Base-by-base conservation (phyloP, 169 alveolate genomes). In the Eimeria falciformis region DNA sequence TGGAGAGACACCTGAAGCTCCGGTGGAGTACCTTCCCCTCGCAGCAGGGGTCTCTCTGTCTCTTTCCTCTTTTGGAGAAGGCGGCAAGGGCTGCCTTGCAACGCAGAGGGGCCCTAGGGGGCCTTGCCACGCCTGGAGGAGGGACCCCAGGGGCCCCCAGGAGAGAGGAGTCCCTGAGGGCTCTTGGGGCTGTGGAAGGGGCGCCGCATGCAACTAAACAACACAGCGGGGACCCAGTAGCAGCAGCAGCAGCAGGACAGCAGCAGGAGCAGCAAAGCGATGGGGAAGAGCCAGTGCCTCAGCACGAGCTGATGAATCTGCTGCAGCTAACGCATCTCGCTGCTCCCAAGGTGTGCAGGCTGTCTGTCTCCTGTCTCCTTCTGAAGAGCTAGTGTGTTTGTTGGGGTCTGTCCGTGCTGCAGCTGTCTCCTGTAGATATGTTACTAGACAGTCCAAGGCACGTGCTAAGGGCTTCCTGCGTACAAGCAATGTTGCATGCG, bases 291-390 rank as follows among this genome's bases (percentile, higher is more conserved):
- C 55, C 37, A 79, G 89, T 18, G 27, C 46, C 27, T 2, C n/a
- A 55, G 50, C 27, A 27, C 7, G 89, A n/a, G 25, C 73, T 37
- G 27, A 12, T 71, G 18, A 71, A 37, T 17, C 89, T 29, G 11
- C 40, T 14, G 46, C 89, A 79, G 73, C 89, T 79, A 11, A 46
- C 73, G 17, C 89, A 79, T 73, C 47, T 79, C 73, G 47, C 5
- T 12, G 89, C 89, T 4, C 89, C 89, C 0, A n/a, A 79, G 47
- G 89, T 79, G 62, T 50, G 62, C n/a, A n/a, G n/a, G n/a, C n/a
- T 50, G 62, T 50, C 62, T 50, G 62, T 50, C 62, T 50, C 14
- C 7, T 50, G n/a, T n/a, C n/a, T n/a, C n/a, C n/a, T n/a, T n/a
- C n/a, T n/a, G n/a, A n/a, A n/a, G n/a, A n/a, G n/a, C n/a, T n/a